Base-by-base conservation (phyloP, 371 early-diverging fungal species). In the Capniomyces stellatus region DNA sequence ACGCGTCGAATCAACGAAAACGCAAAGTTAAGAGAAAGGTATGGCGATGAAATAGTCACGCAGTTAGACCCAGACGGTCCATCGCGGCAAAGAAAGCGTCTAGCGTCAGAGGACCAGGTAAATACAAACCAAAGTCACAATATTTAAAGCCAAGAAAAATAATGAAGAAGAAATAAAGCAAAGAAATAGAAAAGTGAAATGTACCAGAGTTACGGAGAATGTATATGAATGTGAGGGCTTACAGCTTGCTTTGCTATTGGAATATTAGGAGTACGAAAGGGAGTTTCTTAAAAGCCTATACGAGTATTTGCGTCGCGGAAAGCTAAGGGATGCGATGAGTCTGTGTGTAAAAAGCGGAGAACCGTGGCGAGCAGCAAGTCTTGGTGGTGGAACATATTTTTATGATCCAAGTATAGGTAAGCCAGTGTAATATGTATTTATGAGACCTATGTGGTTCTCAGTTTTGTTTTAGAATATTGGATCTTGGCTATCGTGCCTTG, bases 341-440 rank as follows among this genome's bases (percentile, higher is more conserved):
- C 66, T 80, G 27, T 79, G 78, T 28, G 58, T 63, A 2, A 62
- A 66, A 25, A 66, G 70, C 55, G 75, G 71, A 42, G 75, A 79
- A 55, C 68, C 71, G 1, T 80, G 79, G 79, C 66, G 70, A n/a
- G 75, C 79, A 0, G 80, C 80, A 2, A 71, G 66, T 46, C 44
- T 79, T 19, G 54, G 61, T 29, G 79, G 79, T 18, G 67, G 64
- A 2, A 27, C 60, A 8, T 52, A 64, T 8, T 64, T 55, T 58
- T 54, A 49, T 25, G 75, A 76, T 51, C 53, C 60, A 0, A 51
- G 49, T 40, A 51, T 76, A 25, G 69, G 63, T 60, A 40, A 13
- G n/a, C n/a, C n/a, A n/a, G n/a, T n/a, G n/a, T n/a, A n/a, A n/a
- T n/a, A n/a, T n/a, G n/a, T n/a, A n/a, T n/a, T n/a, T n/a, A n/a